These are phyloP conservation scores for Discostella pseudostelligera DNA, from an alignment of 108 stramenopile genomes.

Conservation along the genomic window DNA sequence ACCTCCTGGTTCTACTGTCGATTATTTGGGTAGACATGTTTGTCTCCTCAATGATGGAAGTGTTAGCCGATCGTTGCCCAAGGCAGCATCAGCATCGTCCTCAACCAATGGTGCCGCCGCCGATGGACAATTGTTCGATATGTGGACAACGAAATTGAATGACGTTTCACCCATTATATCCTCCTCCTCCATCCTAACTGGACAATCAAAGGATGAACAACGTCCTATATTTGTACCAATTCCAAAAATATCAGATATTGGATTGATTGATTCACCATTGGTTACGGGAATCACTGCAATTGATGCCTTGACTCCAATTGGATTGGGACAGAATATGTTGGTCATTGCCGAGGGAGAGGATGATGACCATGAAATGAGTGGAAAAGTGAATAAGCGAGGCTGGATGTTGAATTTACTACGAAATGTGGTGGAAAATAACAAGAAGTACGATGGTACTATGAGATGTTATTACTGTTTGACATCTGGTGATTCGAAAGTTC, in stretches of 20 bases:
- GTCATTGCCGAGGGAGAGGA: conserved; percentile 66
- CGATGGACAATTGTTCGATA: not conserved
- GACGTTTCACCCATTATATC: too few relatives aligned
- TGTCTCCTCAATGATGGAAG: conserved; percentile 20
- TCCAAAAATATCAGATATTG: conserved; percentile 81
- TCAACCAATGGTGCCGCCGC: too few relatives aligned
- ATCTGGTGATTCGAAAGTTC: conserved; percentile 23
- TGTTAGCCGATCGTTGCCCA: conserved; percentile 10
- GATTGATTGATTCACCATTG: conserved; percentile 80
- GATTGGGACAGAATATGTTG: conserved; percentile 90
- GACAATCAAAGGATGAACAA: not conserved
- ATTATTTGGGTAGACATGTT: conserved; percentile 52
- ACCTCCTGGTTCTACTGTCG: conserved; percentile 40
- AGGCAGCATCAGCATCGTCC: not conserved
- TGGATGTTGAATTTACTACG: conserved; percentile 48
- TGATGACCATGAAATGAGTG: conserved; percentile 13
- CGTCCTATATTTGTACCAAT: conserved; percentile 80
- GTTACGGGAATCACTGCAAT: conserved; percentile 84
- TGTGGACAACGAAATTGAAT: too few relatives aligned
- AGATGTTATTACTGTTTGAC: conserved; percentile 79
- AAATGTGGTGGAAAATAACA: conserved; percentile 34
- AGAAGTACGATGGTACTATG: not conserved
- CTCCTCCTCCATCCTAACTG: too few relatives aligned
- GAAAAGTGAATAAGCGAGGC: conserved; percentile 31
- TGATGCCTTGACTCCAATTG: conserved; percentile 85